Conservation (phyloP, 306 rosid genomes). For the Castanopsis chinensis region DNA sequence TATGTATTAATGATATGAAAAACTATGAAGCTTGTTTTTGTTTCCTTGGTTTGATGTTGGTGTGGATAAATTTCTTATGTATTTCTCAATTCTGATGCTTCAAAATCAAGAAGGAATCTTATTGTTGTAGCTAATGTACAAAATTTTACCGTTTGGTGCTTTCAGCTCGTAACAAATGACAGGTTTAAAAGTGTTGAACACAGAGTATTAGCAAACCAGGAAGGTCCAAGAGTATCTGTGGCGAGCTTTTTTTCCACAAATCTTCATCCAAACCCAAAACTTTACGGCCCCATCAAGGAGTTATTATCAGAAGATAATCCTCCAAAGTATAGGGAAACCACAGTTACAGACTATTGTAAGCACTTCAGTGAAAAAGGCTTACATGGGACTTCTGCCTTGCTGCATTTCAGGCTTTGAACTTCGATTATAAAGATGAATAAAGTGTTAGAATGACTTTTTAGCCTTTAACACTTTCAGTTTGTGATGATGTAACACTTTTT, state of each 20-base stretch:
- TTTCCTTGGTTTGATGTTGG: neutral
- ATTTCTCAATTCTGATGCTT: neutral
- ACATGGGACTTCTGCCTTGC: neutral
- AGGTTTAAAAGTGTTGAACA: conserved; percentile 34
- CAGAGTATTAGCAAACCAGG: conserved; percentile 24
- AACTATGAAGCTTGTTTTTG: neutral
- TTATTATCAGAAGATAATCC: conserved; percentile 22
- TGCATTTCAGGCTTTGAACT: conserved; percentile 11
- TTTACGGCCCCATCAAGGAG: conserved; percentile 26
- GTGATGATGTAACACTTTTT: neutral
- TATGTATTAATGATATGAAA: neutral
- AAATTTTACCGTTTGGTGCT: neutral
- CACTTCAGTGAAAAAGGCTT: neutral
- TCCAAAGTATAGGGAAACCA: conserved; percentile 23
- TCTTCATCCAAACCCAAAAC: neutral
- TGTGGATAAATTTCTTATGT: neutral
- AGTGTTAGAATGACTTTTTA: neutral
- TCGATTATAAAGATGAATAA: neutral
- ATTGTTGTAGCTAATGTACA: neutral
- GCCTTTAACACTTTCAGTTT: too few species aligned
- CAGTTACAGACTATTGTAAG: neutral
- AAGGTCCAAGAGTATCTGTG: conserved; percentile 13
- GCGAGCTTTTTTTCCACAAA: conserved; percentile 25
- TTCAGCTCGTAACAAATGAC: conserved; percentile 29
- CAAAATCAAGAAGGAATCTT: neutral